phyloP scores from a whole-genome alignment of 2,329 filamentous ascomycete genomes.

The Diplodia scrobiculata region DNA sequence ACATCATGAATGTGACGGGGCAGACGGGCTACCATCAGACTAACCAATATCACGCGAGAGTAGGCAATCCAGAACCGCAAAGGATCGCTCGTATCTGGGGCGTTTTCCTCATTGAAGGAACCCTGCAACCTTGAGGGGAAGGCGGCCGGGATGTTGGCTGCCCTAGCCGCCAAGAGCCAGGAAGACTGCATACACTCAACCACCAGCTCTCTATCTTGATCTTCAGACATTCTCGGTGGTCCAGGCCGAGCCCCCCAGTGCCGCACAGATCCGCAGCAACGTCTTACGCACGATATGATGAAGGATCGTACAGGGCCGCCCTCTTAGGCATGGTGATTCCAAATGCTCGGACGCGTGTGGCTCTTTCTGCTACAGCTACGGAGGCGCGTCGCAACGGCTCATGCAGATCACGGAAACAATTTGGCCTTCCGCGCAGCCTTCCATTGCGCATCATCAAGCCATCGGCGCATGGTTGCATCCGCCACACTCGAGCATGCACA shows the following conservation, averaged over 20 bases:
- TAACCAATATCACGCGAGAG: slow-evolving; percentile 8
- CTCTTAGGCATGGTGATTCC: slow-evolving; percentile 12
- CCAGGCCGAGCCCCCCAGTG: not conserved
- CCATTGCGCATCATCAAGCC: slow-evolving; percentile 10
- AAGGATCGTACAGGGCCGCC: not conserved
- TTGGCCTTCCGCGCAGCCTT: slow-evolving; percentile 9
- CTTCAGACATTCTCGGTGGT: not conserved
- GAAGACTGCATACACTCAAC: not conserved
- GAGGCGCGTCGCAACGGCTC: slow-evolving; percentile 10
- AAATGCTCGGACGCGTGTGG: slow-evolving; percentile 7
- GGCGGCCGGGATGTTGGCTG: slow-evolving; percentile 8
- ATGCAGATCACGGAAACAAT: slow-evolving; percentile 24
- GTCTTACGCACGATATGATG: slow-evolving; percentile 1
- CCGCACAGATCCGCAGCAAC: not conserved
- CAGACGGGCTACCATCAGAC: not conserved
- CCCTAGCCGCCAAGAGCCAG: slow-evolving; percentile 3
- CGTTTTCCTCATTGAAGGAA: slow-evolving; percentile 5
- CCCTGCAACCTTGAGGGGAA: slow-evolving; percentile 4
- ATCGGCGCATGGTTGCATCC: slow-evolving; percentile 12
- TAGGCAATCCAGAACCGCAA: not conserved
- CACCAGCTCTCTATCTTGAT: slow-evolving; percentile 6
- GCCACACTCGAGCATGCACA: not conserved
- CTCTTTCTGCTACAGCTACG: slow-evolving; percentile 18
- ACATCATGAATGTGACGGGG: slow-evolving; percentile 8
- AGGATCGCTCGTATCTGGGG: slow-evolving; percentile 21